A percentile compares a stretch with the other conserved stretches of the same genome.
Evolutionary conservation across 2,329 filamentous ascomycete species (phyloP).

Genomic region (Pseudogymnoascus pannorum): DNA sequence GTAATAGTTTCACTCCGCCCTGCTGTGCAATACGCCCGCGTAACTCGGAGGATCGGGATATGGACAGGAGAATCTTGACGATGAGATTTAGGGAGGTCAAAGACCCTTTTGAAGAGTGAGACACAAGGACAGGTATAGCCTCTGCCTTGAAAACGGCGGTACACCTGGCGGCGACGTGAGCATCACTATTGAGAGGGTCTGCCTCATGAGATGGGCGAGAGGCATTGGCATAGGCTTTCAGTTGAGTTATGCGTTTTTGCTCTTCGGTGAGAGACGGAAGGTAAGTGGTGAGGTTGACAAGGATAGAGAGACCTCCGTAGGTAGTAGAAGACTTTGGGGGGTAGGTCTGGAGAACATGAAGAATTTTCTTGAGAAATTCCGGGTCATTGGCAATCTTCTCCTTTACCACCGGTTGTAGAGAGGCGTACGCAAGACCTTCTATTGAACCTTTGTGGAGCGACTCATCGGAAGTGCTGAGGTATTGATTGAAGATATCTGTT

Average conservation of each 20-base stretch:
- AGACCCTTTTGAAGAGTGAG: slow-evolving; percentile 66
- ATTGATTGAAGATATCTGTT: slow-evolving; percentile 55
- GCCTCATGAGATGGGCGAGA: slow-evolving; percentile 56
- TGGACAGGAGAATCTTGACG: slow-evolving; percentile 66
- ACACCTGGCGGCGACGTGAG: slow-evolving; percentile 69
- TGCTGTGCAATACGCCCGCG: slow-evolving; percentile 82
- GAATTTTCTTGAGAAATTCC: slow-evolving; percentile 60
- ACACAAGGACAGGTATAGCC: slow-evolving; percentile 68
- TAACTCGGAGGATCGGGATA: slow-evolving; percentile 66
- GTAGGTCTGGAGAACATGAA: slow-evolving; percentile 53
- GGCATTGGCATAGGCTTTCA: slow-evolving; percentile 90
- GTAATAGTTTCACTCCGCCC: slow-evolving; percentile 79
- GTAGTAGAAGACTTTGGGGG: slow-evolving; percentile 62
- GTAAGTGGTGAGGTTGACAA: slow-evolving; percentile 79
- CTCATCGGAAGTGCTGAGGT: slow-evolving; percentile 54
- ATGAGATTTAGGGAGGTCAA: slow-evolving; percentile 63
- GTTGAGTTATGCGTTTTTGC: slow-evolving; percentile 81
- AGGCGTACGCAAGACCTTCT: slow-evolving; percentile 88
- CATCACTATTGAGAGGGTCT: slow-evolving; percentile 67
- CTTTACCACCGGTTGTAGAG: slow-evolving; percentile 77
- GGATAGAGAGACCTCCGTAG: slow-evolving; percentile 79
- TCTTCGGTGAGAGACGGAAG: slow-evolving; percentile 74
- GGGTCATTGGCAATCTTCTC: slow-evolving; percentile 67
- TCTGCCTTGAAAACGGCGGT: slow-evolving; percentile 71
- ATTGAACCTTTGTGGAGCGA: slow-evolving; percentile 62